phyloP scores from a whole-genome alignment of 805 yeast genomes.

The Sungouiella thailandica region DNA sequence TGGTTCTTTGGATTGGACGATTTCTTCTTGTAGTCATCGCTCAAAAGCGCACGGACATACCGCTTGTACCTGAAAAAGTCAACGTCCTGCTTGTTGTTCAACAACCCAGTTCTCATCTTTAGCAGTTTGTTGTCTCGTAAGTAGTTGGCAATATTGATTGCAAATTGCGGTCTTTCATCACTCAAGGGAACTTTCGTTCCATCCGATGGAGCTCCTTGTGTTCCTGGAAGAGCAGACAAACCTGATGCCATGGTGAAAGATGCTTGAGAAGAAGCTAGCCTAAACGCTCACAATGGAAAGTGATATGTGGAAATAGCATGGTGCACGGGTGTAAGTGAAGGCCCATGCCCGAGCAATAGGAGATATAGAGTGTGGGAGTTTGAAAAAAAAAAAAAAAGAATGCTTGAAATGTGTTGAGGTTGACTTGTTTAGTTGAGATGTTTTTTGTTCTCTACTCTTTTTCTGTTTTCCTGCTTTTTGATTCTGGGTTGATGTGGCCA shows the following conservation, averaged over 20 bases:
- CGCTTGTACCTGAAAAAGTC: constrained; percentile 89
- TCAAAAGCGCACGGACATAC: constrained; percentile 68
- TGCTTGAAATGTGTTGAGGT: too few species aligned
- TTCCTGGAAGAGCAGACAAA: constrained; percentile 5
- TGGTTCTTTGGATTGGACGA: constrained; percentile 43
- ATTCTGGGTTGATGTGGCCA: too few species aligned
- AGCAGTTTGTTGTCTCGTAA: constrained; percentile 61
- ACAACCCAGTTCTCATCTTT: constrained; percentile 79
- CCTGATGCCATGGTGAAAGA: constrained; percentile 10
- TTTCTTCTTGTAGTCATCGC: constrained; percentile 61
- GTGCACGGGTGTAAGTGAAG: too few species aligned
- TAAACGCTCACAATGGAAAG: too few species aligned
- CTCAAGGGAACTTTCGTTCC: constrained; percentile 13
- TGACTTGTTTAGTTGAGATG: too few species aligned
- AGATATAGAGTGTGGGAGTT: too few species aligned
- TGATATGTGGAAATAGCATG: too few species aligned
- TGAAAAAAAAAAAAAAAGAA: too few species aligned
- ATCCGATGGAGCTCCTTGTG: constrained; percentile 4
- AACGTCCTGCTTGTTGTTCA: constrained; percentile 58
- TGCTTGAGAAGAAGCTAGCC: too few species aligned
- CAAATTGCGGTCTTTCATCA: constrained; percentile 42
- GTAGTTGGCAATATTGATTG: constrained; percentile 65
- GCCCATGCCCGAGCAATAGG: too few species aligned
- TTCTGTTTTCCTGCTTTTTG: too few species aligned
- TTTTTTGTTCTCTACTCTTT: too few species aligned